These are phyloP conservation scores for Schwanniomyces yamadae DNA, from an alignment of 805 yeast species.

Conservation along the genomic window DNA sequence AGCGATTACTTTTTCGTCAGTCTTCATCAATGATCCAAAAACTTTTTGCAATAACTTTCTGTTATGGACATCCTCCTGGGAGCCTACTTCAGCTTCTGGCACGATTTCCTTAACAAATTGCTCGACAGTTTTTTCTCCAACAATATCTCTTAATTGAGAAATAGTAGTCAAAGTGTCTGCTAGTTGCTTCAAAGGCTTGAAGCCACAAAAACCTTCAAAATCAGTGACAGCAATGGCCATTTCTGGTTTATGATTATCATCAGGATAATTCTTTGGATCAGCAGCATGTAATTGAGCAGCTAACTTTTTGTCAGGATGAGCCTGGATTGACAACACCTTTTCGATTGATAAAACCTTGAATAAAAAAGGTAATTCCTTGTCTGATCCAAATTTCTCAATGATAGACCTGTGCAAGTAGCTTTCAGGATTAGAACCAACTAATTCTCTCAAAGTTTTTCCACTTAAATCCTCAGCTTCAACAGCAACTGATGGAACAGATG, in stretches of 20 bases:
- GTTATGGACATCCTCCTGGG: constrained; percentile 55
- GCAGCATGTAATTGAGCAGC: constrained; percentile 71
- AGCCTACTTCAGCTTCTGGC: constrained; percentile 44
- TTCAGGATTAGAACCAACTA: constrained; percentile 60
- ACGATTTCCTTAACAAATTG: constrained; percentile 53
- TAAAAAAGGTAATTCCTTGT: constrained; percentile 79
- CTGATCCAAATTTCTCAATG: constrained; percentile 62
- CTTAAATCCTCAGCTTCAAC: constrained; percentile 36
- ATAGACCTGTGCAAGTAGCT: constrained; percentile 58
- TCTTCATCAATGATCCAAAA: constrained; percentile 81
- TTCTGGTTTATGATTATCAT: constrained; percentile 98
- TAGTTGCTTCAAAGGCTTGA: constrained; percentile 83
- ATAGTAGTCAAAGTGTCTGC: constrained; percentile 64
- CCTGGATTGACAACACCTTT: constrained; percentile 93
- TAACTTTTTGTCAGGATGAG: constrained; percentile 91
- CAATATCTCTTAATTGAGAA: constrained; percentile 73
- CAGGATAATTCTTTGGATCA: constrained; percentile 95
- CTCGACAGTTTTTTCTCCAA: constrained; percentile 59
- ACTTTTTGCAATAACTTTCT: constrained; percentile 68
- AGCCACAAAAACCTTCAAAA: constrained; percentile 98
- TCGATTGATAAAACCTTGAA: constrained; percentile 92
- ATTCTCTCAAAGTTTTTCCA: constrained; percentile 63
- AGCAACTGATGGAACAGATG: constrained; percentile 76
- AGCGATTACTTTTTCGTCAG: constrained; percentile 59
- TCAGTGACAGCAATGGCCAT: constrained; percentile 97